Base-by-base conservation (phyloP, 1,284 basidiomycete species). In the Pseudozyma flocculosa region DNA sequence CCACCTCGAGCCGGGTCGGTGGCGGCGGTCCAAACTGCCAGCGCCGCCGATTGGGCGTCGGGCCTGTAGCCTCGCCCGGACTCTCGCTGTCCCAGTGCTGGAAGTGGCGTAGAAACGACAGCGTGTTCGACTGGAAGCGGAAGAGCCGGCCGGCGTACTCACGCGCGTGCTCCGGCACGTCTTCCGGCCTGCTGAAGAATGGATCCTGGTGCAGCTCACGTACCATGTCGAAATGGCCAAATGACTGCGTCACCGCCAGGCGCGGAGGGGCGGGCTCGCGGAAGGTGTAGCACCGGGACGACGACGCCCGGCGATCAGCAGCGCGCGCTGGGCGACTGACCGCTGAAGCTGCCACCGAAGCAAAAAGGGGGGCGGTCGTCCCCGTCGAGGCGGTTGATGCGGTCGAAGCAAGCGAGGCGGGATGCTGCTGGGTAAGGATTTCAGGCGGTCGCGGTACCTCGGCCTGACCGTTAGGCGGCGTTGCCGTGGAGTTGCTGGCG, bases 61-160 rank as follows among this genome's bases (percentile, higher is more conserved):
- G 23, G 17, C 9, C 21, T 5, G 26, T 29, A 11, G 26, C 26
- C 26, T 5, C 11, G 26, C n/a, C n/a, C 24, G n/a, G 15, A 21
- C 39, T 32, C 34, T 17, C 17, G 2, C 22, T n/a, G 21, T 54
- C 52, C 61, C 58, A 66, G 23, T 61, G 57, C 36, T 75, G 56
- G 19, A 83, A 76, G 19, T 78, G 76, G 1, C 64, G 61, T 1
- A 82, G 68, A 30, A 58, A 74, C 4, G 53, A 54, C 10, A 77
- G 47, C 0, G 72, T 64, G 30, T 78, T 75, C 2, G 79, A 80
- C 40, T 86, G 86, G 18, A 94, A 80, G 40, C 83, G 81, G 76
- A 88, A 94, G 23, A 85, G 77, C 1, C 90, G 79, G 0, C 92
- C 92, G 14, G 86, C 92, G 72, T 89, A 93, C 76, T 92, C 88